A percentile compares a stretch with the other conserved stretches of the same genome.
phyloP scores from a whole-genome alignment of 768 basidiomycete species.

The Lactarius sanguifluus region DNA sequence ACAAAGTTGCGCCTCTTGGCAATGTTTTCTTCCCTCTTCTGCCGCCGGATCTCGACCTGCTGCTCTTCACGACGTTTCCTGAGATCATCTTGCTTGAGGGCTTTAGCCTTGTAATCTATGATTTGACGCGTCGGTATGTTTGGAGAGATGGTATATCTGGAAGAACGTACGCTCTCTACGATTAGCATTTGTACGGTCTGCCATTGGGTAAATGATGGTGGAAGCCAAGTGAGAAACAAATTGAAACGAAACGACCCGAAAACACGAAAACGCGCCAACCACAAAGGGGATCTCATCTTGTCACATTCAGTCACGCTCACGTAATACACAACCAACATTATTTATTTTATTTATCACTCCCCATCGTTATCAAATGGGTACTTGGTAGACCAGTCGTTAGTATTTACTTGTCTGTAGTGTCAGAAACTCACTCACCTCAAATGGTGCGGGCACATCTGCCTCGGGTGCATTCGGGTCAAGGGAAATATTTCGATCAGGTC shows the following conservation, averaged over 20 bases:
- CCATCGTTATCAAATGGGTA: slow-evolving; percentile 78
- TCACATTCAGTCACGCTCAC: slow-evolving; percentile 25
- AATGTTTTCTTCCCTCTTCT: slow-evolving; percentile 98
- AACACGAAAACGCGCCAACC: slow-evolving; percentile 18
- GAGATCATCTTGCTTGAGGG: slow-evolving; percentile 88
- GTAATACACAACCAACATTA: neutral
- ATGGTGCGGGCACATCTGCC: slow-evolving; percentile 71
- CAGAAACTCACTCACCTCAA: slow-evolving; percentile 62
- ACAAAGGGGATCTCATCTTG: slow-evolving; percentile 18
- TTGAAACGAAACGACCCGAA: slow-evolving; percentile 16
- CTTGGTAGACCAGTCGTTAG: slow-evolving; percentile 47
- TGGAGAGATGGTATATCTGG: neutral
- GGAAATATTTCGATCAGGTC: slow-evolving; percentile 49
- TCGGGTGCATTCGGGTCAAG: slow-evolving; percentile 72
- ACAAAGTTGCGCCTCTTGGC: slow-evolving; percentile 96
- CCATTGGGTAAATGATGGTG: slow-evolving; percentile 22
- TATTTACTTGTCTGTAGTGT: slow-evolving; percentile 31
- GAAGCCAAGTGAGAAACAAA: slow-evolving; percentile 16
- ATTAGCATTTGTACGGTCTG: slow-evolving; percentile 27
- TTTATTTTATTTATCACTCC: slow-evolving; percentile 37
- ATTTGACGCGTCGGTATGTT: slow-evolving; percentile 40
- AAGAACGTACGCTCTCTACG: slow-evolving; percentile 28
- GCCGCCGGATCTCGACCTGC: slow-evolving; percentile 97
- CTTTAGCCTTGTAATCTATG: slow-evolving; percentile 88
- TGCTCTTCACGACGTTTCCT: slow-evolving; percentile 96